Conservation (phyloP, 768 basidiomycete species). For the Auriculariales sp. region DNA sequence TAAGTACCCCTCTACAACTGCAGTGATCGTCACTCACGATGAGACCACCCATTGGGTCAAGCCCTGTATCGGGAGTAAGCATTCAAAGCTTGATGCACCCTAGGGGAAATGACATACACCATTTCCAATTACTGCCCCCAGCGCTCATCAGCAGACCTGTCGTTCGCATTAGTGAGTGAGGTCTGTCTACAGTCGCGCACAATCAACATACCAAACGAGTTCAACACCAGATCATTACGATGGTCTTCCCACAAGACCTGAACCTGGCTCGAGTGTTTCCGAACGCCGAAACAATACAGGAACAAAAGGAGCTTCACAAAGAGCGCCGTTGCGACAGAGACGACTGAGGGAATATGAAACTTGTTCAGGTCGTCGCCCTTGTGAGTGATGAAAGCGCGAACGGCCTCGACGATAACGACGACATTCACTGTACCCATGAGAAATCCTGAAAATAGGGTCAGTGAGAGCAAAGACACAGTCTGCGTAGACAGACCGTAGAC, state of each 20-base stretch:
- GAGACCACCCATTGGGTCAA: conserved; percentile 68
- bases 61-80: conserved; percentile 27
- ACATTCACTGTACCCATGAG: conserved; percentile 90
- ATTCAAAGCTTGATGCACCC: neutral
- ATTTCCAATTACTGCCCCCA: conserved; percentile 62
- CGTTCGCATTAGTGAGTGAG: conserved; percentile 6
- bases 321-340: conserved; percentile 72
- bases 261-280: conserved; percentile 79
- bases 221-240: conserved; percentile 82
- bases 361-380: conserved; percentile 31
- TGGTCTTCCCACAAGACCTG: conserved; percentile 95
- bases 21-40: too few species aligned
- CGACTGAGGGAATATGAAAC: conserved; percentile 70
- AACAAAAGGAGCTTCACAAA: conserved; percentile 86
- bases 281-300: conserved; percentile 69
- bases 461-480: neutral
- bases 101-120: conserved; percentile 43
- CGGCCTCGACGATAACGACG: conserved; percentile 79
- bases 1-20: too few species aligned
- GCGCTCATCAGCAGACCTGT: conserved; percentile 71
- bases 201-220: conserved; percentile 43
- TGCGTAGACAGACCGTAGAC: conserved; percentile 47
- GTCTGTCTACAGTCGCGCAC: conserved; percentile 1
- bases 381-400: conserved; percentile 52
- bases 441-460: neutral